Base-by-base conservation (phyloP, 2,329 filamentous ascomycete genomes). In the Tolypocladium endophyticum region DNA sequence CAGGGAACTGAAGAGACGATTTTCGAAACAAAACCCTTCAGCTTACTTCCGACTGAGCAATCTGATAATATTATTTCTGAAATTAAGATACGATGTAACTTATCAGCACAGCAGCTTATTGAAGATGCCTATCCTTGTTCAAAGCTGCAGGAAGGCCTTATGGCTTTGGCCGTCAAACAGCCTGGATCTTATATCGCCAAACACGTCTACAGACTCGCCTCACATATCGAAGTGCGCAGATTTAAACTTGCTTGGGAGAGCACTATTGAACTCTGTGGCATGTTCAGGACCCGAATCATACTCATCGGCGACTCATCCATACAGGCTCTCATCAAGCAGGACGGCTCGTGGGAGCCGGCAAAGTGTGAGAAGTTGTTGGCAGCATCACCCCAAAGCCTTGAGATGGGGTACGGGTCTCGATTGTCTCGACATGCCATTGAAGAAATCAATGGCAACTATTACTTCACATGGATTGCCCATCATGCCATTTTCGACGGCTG, bases 401-500 rank as follows among this genome's bases (percentile, higher is more conserved):
- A 33, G 7, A 56, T 56, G 36, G 38, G 55, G 1, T 43, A 43
- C 5, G 55, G 55, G 1, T 25, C 43, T 5, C 33, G 30, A 4
- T 38, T 59, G 3, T 39, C 20, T 20, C 47, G 50, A 1, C 28
- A 43, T 23, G 50, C 57, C 11, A 7, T 53, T 53, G 23, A 23
- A 28, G 28, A 39, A 2, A 35, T n/a, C 2, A 23, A 39, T 18
- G 35, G 16, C 8, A 25, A 28, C 20, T 3, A n/a, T 3, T 68
- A 38, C 16, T 67, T 71, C n/a, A 60, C 66, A 3, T 67, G 64
- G 59, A 67, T 64, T 2, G 59, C 61, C 1, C 69, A 71, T 33
- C 69, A 71, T 33, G 61, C 68, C 5, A 35, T 70, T 0, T 67
- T 70, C 33, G 69, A 71, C 45, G 69, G 68, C 18, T 68, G 65